Percentiles rank a stretch among this genome's conserved stretches.
Evolutionary conservation across 1,139 yeast genomes (phyloP).

Genomic region (Pichia sp.): DNA sequence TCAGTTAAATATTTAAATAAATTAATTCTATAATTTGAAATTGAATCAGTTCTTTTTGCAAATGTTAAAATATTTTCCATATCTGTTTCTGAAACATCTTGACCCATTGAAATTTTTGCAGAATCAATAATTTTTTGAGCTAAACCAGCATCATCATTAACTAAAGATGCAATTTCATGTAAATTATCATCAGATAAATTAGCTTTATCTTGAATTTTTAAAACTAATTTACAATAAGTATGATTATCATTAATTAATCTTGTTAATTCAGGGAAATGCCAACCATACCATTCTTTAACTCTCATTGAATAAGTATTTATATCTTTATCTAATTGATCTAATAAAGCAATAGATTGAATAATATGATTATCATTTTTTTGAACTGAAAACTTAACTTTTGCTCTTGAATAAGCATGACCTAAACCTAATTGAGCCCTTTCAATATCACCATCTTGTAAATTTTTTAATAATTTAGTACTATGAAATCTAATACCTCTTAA

Average conservation of each 20-base stretch:
- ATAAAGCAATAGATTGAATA: constrained; percentile 94
- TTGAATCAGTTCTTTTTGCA: constrained; percentile 90
- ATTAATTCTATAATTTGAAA: constrained; percentile 88
- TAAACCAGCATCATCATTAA: constrained; percentile 88
- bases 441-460: constrained; percentile 88
- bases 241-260: constrained; percentile 91
- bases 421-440: constrained; percentile 98
- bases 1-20: constrained; percentile 83
- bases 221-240: constrained; percentile 75
- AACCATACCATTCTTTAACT: constrained; percentile 99
- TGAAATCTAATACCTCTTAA: constrained; percentile 92
- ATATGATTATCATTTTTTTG: constrained; percentile 98
- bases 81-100: constrained; percentile 91
- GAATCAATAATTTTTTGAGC: constrained; percentile 90
- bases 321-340: constrained; percentile 96
- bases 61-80: constrained; percentile 84
- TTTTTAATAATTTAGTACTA: constrained; percentile 84
- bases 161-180: constrained; percentile 83
- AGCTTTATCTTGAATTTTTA: constrained; percentile 82
- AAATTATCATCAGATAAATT: constrained; percentile 75
- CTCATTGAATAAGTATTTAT: constrained; percentile 98
- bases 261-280: constrained; percentile 99
- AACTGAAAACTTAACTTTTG: constrained; percentile 96
- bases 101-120: constrained; percentile 98
- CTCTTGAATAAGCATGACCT: constrained; percentile 98